phyloP scores from a whole-genome alignment of 371 early-diverging fungal genomes.

The Chytridiales sp. region DNA sequence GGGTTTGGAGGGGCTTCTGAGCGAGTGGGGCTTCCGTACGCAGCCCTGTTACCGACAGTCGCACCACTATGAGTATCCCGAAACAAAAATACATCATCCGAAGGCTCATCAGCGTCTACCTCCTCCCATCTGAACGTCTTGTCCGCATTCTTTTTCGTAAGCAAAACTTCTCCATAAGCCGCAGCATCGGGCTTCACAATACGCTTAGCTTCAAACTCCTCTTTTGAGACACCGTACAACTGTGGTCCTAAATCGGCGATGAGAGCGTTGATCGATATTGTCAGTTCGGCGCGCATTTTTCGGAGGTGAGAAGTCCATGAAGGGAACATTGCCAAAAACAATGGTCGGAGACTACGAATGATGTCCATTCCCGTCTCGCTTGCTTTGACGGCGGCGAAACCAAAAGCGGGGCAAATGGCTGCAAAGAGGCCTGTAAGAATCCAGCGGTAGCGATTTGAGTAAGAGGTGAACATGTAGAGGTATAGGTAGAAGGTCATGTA shows the following conservation, averaged over 20 bases:
- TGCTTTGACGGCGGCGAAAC: constrained; percentile 79
- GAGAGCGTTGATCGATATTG: constrained; percentile 71
- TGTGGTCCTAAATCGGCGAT: constrained; percentile 87
- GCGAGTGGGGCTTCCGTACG: too few relatives aligned
- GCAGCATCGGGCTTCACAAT: constrained; percentile 32
- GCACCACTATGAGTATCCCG: constrained; percentile 8
- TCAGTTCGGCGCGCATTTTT: constrained; percentile 66
- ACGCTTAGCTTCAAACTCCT: constrained; percentile 35
- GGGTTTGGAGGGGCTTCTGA: too few relatives aligned
- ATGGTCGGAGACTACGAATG: constrained; percentile 78
- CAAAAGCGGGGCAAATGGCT: constrained; percentile 67
- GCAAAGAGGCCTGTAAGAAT: constrained; percentile 52
- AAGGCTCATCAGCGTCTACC: constrained; percentile 16
- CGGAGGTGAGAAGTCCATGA: constrained; percentile 37
- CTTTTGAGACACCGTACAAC: constrained; percentile 66
- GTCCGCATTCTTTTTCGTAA: constrained; percentile 18
- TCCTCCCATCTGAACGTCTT: constrained; percentile 29
- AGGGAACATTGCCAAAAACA: constrained; percentile 71
- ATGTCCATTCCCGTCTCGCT: constrained; percentile 90
- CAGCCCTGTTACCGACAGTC: too few relatives aligned
- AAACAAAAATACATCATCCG: constrained; percentile 28
- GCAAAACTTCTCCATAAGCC: constrained; percentile 14
- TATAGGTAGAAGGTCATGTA: constrained; percentile 35
- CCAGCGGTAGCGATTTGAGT: constrained; percentile 26
- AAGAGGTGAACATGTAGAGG: constrained; percentile 27